Evolutionary conservation across 2,329 filamentous ascomycete species (phyloP).

Genomic region (Chaetomiaceae sp.): DNA sequence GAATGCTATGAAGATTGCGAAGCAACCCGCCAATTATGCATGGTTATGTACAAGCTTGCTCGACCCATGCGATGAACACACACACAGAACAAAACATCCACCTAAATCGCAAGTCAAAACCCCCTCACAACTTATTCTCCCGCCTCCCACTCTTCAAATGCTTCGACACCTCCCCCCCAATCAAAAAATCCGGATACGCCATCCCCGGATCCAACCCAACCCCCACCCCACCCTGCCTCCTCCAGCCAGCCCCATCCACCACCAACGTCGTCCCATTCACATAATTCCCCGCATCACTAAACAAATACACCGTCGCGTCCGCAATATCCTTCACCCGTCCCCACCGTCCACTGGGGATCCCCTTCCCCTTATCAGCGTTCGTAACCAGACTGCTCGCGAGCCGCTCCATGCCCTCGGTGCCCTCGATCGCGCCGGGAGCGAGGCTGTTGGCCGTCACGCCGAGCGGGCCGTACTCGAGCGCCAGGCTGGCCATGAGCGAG

Average conservation of each 20-base stretch:
- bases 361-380: conserved; percentile 30
- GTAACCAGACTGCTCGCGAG: conserved; percentile 42
- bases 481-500: conserved; percentile 70
- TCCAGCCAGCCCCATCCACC: conserved; percentile 60
- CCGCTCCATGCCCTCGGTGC: conserved; percentile 75
- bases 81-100: neutral
- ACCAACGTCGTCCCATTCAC: conserved; percentile 80
- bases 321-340: conserved; percentile 84
- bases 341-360: conserved; percentile 68
- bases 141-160: conserved; percentile 36
- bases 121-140: conserved; percentile 23
- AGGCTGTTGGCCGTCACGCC: conserved; percentile 87
- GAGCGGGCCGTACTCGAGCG: conserved; percentile 83
- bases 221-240: conserved; percentile 42
- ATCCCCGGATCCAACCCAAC: conserved; percentile 46
- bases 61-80: neutral
- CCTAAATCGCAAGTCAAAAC: neutral
- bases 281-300: conserved; percentile 79
- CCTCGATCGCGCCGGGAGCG: conserved; percentile 77
- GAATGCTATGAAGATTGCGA: no score
- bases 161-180: conserved; percentile 37
- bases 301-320: conserved; percentile 85
- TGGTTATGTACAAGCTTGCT: no score
- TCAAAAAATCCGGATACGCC: conserved; percentile 49
- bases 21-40: no score